These are phyloP conservation scores for Cyclospora cayetanensis DNA, from an alignment of 169 alveolate genomes.

Conservation along the genomic window DNA sequence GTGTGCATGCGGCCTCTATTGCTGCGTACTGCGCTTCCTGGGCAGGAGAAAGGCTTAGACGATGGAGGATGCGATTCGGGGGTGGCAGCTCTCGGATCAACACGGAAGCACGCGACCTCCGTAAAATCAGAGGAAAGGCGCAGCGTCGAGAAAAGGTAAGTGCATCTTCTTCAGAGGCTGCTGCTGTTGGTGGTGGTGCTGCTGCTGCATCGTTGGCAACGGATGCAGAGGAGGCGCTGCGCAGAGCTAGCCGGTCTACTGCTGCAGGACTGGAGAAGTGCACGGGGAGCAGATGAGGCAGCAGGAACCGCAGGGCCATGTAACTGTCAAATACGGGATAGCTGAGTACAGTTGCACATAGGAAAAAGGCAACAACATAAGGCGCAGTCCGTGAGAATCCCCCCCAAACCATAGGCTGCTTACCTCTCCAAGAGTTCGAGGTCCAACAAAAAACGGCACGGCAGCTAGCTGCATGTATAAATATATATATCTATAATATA, in stretches of 20 bases:
- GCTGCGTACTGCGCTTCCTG: conserved; percentile 6
- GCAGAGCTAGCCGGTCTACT: not conserved
- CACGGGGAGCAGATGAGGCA: conserved; percentile 24
- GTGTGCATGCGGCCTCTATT: not conserved
- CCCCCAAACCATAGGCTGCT: not conserved
- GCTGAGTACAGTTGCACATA: conserved; percentile 6
- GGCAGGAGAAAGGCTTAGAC: not conserved
- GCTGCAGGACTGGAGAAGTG: not conserved
- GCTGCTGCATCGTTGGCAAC: not conserved
- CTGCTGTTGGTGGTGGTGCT: conserved; percentile 18
- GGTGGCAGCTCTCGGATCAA: conserved; percentile 65
- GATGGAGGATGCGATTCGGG: not conserved
- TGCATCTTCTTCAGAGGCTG: not conserved
- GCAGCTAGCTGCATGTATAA: too few relatives aligned
- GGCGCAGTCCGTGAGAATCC: too few relatives aligned
- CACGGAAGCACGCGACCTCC: not conserved
- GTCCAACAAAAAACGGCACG: too few relatives aligned
- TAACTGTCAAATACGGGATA: not conserved
- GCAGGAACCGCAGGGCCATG: conserved; percentile 11
- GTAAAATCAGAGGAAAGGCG: conserved; percentile 22
- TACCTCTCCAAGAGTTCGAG: too few relatives aligned
- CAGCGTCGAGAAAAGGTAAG: conserved; percentile 40
- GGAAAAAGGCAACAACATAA: too few relatives aligned
- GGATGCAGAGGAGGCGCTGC: not conserved
- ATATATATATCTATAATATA: too few relatives aligned